phyloP scores from a whole-genome alignment of 1,139 yeast species.

The Zhuliangozyma parablackwelliae region DNA sequence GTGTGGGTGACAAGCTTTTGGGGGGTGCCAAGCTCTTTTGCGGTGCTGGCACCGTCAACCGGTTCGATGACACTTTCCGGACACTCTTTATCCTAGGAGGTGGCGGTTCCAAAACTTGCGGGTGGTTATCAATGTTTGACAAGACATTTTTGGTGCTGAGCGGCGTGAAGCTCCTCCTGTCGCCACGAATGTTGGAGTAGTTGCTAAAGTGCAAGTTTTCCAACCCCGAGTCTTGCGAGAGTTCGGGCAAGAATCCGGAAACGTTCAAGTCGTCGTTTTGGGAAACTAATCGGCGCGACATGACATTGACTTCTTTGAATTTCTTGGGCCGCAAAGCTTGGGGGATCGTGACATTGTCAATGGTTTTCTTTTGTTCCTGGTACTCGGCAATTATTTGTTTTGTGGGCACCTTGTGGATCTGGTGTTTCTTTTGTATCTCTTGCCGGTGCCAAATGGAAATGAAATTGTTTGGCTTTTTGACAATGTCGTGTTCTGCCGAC shows the following conservation, averaged over 20 bases:
- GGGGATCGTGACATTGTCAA: slow-evolving; percentile 12
- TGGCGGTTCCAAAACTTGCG: slow-evolving; percentile 20
- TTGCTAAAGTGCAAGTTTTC: slow-evolving; percentile 28
- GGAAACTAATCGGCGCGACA: slow-evolving; percentile 39
- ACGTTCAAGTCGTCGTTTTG: slow-evolving; percentile 35
- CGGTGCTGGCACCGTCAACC: too few species aligned
- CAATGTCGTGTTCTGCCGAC: slow-evolving; percentile 41
- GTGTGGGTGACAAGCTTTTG: too few species aligned
- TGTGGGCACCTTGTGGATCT: slow-evolving; percentile 10
- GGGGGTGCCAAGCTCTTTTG: too few species aligned
- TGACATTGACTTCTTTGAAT: slow-evolving; percentile 42
- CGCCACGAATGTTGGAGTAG: slow-evolving; percentile 17
- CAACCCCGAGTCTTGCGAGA: slow-evolving; percentile 47
- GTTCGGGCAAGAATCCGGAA: slow-evolving; percentile 41
- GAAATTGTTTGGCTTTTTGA: slow-evolving; percentile 23
- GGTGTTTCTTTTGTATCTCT: slow-evolving; percentile 18
- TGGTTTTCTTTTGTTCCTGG: slow-evolving; percentile 3
- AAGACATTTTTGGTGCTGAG: slow-evolving; percentile 28
- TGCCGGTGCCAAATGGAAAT: slow-evolving; percentile 45
- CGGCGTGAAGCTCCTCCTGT: slow-evolving; percentile 22
- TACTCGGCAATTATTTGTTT: slow-evolving; percentile 7
- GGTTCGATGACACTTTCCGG: not conserved
- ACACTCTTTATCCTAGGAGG: slow-evolving; percentile 10
- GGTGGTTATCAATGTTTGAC: slow-evolving; percentile 18
- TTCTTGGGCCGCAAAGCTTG: slow-evolving; percentile 25